Base-by-base conservation (phyloP, 2,329 filamentous ascomycete genomes). In the Sordariomycetes sp. region DNA sequence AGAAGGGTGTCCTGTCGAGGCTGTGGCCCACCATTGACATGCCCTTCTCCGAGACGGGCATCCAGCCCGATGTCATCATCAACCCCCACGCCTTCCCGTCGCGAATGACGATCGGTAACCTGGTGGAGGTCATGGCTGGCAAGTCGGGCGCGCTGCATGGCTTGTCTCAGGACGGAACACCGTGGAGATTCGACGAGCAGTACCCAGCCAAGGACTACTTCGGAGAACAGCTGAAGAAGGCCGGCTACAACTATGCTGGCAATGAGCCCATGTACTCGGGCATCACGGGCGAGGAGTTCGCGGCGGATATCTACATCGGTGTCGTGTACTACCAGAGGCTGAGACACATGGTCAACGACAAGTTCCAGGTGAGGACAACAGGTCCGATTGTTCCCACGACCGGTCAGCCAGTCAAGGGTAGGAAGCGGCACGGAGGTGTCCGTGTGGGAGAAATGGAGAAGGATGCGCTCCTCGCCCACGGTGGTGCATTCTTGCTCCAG, bases 71-170 rank as follows among this genome's bases (percentile, higher is more conserved):
- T 71, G 80, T 96, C 65, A 99, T 99, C 72, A 99, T 99, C 78
- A 99, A 99, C 74, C 94, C 94, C 48, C 94, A 99, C 79, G 94
- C 94, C 67, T 99, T 99, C 80, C 94, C 94, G 8, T 97, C 92
- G 52, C 91, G 94, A 72, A 99, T 99, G 94, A 99, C 94, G 22
- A 99, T 99, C 68, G 94, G 94, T 67, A 97, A 97, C 89, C 97
- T 99, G 72, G 84, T 99, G 67, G 94, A 99, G 75, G 96, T 91
- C 5, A 80, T 99, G 56, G 94, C 94, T 10, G 94, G 94, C 60
- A 99, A 99, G 75, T 84, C 92, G 10, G 94, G 94, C 53, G 89
- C 92, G 15, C 80, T 99, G 39, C 94, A 99, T 69, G 94, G 94
- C 53, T 79, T 96, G n/a, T 89, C 94, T 0, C 94, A 97, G 70